Conservation (phyloP, 1,139 yeast species). For the Arxiozyma heterogenica region DNA sequence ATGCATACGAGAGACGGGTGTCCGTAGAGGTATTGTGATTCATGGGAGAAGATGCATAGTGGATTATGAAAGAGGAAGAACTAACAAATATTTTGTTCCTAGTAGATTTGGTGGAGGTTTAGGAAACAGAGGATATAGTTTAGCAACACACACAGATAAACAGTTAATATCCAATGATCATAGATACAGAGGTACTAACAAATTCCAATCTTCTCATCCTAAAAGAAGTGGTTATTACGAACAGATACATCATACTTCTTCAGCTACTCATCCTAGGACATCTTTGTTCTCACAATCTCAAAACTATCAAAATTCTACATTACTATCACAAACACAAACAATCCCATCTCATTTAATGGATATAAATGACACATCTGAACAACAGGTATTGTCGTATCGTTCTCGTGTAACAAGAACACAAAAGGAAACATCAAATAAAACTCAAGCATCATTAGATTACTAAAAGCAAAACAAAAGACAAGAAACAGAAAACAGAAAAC, state of each 20-base stretch:
- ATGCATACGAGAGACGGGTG: slow-evolving; percentile 42
- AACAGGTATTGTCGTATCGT: neutral
- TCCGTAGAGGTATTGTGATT: slow-evolving; percentile 38
- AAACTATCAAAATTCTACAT: neutral
- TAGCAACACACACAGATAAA: neutral
- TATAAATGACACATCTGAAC: neutral
- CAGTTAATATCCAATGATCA: neutral
- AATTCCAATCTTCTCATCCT: neutral
- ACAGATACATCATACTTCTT: neutral
- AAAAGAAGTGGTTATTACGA: neutral
- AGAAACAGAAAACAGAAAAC: too few species aligned
- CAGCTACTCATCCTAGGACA: neutral
- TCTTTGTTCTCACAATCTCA: neutral
- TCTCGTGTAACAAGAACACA: slow-evolving; percentile 32
- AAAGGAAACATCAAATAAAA: slow-evolving; percentile 8
- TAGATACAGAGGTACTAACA: neutral
- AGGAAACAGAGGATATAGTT: slow-evolving; percentile 48
- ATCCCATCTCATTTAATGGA: neutral
- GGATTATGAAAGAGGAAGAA: slow-evolving; percentile 78
- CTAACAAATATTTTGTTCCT: slow-evolving; percentile 73
- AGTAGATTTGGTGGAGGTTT: slow-evolving; percentile 66
- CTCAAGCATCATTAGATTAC: neutral
- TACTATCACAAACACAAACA: neutral
- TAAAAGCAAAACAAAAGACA: neutral
- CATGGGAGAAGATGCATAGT: slow-evolving; percentile 52